Evolutionary conservation across 768 basidiomycete genomes (phyloP).

Genomic region (Gautieria morchelliformis): DNA sequence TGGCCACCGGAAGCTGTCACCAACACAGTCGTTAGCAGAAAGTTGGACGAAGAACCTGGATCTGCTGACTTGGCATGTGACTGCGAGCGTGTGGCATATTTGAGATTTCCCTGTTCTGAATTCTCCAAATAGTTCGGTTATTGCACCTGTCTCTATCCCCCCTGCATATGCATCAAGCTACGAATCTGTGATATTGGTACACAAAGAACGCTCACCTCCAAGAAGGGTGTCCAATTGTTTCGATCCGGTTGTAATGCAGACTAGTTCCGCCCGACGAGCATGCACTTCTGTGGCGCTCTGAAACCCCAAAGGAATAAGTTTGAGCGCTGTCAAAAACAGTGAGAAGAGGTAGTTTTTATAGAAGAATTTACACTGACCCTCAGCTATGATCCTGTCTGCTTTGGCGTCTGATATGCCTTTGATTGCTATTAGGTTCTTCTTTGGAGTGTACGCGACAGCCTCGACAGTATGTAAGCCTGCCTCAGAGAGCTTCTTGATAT

Average conservation of each 20-base stretch:
- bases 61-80: constrained; percentile 71
- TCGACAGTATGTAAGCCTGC: constrained; percentile 92
- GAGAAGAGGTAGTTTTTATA: not conserved
- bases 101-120: constrained; percentile 98
- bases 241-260: constrained; percentile 94
- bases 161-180: constrained; percentile 33
- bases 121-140: constrained; percentile 97
- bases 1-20: constrained; percentile 68
- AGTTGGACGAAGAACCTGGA: not conserved
- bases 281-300: constrained; percentile 98
- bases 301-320: constrained; percentile 95
- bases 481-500: constrained; percentile 90
- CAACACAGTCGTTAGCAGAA: not conserved
- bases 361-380: constrained; percentile 47
- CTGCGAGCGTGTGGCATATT: constrained; percentile 94
- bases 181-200: constrained; percentile 10
- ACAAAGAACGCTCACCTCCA: constrained; percentile 50
- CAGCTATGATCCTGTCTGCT: constrained; percentile 89
- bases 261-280: constrained; percentile 86
- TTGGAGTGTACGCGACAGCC: constrained; percentile 92
- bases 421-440: constrained; percentile 81
- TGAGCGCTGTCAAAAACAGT: constrained; percentile 52
- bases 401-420: constrained; percentile 97
- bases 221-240: constrained; percentile 93
- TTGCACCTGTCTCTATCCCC: constrained; percentile 96